Conservation (phyloP, 441 rosid genomes). For the Geranium incanum region DNA sequence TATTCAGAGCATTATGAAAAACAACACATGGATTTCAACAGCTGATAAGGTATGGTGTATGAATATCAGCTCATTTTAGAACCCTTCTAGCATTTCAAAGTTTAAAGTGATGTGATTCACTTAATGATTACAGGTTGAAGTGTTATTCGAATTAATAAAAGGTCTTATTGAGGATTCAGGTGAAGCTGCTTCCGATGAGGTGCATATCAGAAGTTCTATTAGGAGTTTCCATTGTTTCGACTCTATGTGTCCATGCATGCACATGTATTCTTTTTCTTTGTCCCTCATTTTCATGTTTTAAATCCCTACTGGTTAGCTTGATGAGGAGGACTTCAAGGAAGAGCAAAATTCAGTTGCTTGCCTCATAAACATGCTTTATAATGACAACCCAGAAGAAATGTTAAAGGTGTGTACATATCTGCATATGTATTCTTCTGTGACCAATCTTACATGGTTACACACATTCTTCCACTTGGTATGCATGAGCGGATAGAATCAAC, state of each 20-base stretch:
- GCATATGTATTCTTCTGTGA: too few relatives aligned
- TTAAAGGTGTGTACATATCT: slow-evolving; percentile 34
- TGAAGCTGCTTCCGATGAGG: slow-evolving; percentile 48
- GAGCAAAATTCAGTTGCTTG: slow-evolving; percentile 66
- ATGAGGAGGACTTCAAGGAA: slow-evolving; percentile 67
- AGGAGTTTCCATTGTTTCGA: background rate
- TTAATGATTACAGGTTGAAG: slow-evolving; percentile 48
- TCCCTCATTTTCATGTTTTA: slow-evolving; percentile 13
- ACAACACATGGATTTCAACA: slow-evolving; percentile 46
- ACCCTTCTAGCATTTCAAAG: slow-evolving; percentile 11
- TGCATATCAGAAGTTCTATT: slow-evolving; percentile 17
- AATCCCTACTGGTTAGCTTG: slow-evolving; percentile 37
- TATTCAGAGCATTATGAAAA: slow-evolving; percentile 64
- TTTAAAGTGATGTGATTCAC: slow-evolving; percentile 19
- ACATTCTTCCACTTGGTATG: background rate
- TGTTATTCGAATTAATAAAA: slow-evolving; percentile 53
- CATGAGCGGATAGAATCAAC: too few relatives aligned
- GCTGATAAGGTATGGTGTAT: slow-evolving; percentile 39
- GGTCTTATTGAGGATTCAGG: slow-evolving; percentile 61
- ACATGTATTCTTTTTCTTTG: background rate
- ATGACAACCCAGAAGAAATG: slow-evolving; percentile 59
- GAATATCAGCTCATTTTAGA: slow-evolving; percentile 13
- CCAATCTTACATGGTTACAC: background rate
- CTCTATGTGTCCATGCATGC: background rate
- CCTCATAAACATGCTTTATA: slow-evolving; percentile 55